phyloP scores from a whole-genome alignment of 192 early-diverging fungal genomes.

The Gigaspora rosea region DNA sequence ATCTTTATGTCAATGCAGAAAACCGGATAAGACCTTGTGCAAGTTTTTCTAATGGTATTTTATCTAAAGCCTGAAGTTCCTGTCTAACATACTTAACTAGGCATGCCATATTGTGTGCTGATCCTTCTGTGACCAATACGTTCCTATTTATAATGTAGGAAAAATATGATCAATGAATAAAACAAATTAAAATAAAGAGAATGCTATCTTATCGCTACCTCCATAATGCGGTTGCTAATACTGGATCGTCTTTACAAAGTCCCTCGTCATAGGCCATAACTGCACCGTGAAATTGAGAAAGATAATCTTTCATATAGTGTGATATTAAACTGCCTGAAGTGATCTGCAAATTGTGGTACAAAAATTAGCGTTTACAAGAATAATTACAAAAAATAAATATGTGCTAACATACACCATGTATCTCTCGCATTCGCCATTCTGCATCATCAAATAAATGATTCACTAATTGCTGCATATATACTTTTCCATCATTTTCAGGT shows the following conservation, averaged over 20 bases:
- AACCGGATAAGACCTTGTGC: conserved; percentile 38
- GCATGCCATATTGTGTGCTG: conserved; percentile 38
- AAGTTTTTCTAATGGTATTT: conserved; percentile 38
- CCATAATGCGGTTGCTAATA: conserved; percentile 91
- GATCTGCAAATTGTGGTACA: conserved; percentile 44
- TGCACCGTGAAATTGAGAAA: conserved; percentile 84
- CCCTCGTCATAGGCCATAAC: conserved; percentile 93
- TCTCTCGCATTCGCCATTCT: conserved; percentile 76
- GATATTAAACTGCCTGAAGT: conserved; percentile 72
- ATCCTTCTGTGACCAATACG: conserved; percentile 42
- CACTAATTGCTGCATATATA: conserved; percentile 86
- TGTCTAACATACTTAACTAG: conserved; percentile 46
- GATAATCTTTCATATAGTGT: conserved; percentile 76
- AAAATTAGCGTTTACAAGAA: not conserved
- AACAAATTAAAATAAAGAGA: not conserved
- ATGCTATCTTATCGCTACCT: conserved; percentile 37
- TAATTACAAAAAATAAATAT: not conserved
- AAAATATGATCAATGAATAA: not conserved
- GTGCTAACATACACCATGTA: conserved; percentile 64
- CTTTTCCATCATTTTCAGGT: conserved; percentile 68
- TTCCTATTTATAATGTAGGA: conserved; percentile 34
- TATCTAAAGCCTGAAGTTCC: conserved; percentile 44
- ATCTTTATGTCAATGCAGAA: not conserved
- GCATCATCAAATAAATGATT: conserved; percentile 87
- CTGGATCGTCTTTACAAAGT: conserved; percentile 79